Percentiles rank a stretch among this genome's conserved stretches.
Evolutionary conservation across 352 stramenopile species (phyloP).

Genomic region (Pythium grandisporangium): DNA sequence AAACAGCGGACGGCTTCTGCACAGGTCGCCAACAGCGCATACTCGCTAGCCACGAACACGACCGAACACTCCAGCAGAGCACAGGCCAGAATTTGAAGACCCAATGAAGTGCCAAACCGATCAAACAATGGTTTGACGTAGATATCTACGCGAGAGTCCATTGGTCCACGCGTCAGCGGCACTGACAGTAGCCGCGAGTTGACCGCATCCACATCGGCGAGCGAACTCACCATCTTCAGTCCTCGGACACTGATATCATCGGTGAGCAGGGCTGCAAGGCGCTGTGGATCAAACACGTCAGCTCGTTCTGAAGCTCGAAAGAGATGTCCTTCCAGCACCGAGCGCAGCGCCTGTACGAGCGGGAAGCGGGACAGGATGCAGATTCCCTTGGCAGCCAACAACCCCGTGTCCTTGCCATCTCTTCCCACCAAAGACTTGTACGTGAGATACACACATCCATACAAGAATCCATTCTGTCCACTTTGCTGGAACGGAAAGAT

Average conservation of each 20-base stretch:
- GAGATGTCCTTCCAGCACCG: slow-evolving; percentile 50
- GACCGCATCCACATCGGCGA: slow-evolving; percentile 16
- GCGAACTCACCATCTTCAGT: slow-evolving; percentile 1
- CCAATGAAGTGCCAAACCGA: slow-evolving; percentile 53
- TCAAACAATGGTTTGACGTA: slow-evolving; percentile 59
- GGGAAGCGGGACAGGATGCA: slow-evolving; percentile 57
- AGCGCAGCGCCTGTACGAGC: slow-evolving; percentile 48
- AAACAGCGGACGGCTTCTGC: slow-evolving; percentile 80
- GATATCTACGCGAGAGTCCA: slow-evolving; percentile 55
- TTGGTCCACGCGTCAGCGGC: slow-evolving; percentile 23
- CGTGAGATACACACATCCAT: slow-evolving; percentile 68
- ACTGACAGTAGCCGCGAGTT: slow-evolving; percentile 21
- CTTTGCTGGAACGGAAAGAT: slow-evolving; percentile 78
- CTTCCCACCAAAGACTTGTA: slow-evolving; percentile 42
- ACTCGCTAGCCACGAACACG: slow-evolving; percentile 77
- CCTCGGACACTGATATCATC: slow-evolving; percentile 8
- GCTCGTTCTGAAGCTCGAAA: slow-evolving; percentile 14
- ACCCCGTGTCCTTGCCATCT: too few species aligned
- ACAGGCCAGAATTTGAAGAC: slow-evolving; percentile 69
- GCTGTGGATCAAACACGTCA: slow-evolving; percentile 38
- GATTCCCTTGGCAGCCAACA: slow-evolving; percentile 57
- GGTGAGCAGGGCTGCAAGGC: slow-evolving; percentile 29
- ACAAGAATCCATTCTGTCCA: slow-evolving; percentile 58
- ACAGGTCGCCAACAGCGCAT: slow-evolving; percentile 72
- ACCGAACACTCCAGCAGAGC: slow-evolving; percentile 84